Base-by-base conservation (phyloP, 805 yeast species). In the Starmerella riodocensis region DNA sequence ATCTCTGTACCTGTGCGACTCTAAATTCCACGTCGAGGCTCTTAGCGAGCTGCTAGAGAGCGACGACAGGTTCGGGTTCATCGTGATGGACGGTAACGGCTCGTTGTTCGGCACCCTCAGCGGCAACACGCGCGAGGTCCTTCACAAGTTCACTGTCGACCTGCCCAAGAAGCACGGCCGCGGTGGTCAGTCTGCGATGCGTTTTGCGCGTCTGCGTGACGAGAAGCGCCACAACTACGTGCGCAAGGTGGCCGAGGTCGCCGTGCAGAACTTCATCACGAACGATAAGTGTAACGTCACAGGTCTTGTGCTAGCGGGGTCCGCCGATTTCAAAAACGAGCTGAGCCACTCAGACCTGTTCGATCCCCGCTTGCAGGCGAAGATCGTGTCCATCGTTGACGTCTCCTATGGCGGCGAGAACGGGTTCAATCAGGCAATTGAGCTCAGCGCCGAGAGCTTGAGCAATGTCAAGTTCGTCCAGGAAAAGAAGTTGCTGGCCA, bases 141-240 rank as follows among this genome's bases (percentile, higher is more conserved):
- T 91, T 57, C 94, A 88, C 64, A 91, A 91, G 64, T 91, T 91
- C 65, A 80, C 85, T 2, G 99, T 91, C 41, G 99, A 91, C 63
- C 70, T 91, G 55, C 99, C 99, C 55, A 91, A 91, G 70, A 91
- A 91, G 83, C 98, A 91, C 71, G 98, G 98, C 57, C 81, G 98
- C 73, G 98, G 98, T 81, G 98, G 98, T 79, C 98, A 91, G 69
- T 91, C 99, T 47, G 98, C 99, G 32, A 61, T 91, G 53, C 97
- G 99, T 83, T 91, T 91, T 70, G 78, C 96, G 20, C 86, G 99
- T 72, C 72, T 91, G 63, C 81, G 99, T 73, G 98, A 91, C 54
- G 98, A 91, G 66, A 91, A 91, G 63, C 84, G 99, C 70, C 99
- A 91, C 64, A 91, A 91, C 63, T 91, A 91, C 66, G 93, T 91